Percentiles rank a stretch among this genome's conserved stretches.
These are phyloP conservation scores for Diaporthe sp. DNA, from an alignment of 2,329 filamentous ascomycete genomes.

Conservation along the genomic window DNA sequence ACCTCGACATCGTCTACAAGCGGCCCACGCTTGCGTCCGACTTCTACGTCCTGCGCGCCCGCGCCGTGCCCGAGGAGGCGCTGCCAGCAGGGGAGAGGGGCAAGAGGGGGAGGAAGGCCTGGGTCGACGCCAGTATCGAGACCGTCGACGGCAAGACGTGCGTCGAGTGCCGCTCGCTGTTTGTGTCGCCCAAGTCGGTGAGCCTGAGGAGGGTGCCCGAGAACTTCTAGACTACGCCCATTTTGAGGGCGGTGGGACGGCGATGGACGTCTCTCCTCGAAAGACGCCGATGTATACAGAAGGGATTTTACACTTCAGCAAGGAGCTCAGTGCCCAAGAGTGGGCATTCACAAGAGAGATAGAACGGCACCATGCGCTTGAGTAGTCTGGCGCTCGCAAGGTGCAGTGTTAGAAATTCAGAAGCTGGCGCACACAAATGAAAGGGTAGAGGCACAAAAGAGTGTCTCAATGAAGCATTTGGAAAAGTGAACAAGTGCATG, in stretches of 20 bases:
- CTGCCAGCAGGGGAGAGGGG: conserved; percentile 41
- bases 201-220: conserved; percentile 51
- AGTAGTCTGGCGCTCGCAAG: neutral
- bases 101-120: conserved; percentile 59
- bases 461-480: too few relatives aligned
- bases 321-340: neutral
- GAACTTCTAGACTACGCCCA: conserved; percentile 46
- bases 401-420: neutral
- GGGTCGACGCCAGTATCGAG: conserved; percentile 65
- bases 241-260: neutral
- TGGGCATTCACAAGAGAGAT: neutral
- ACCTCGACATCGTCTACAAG: conserved; percentile 70
- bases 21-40: conserved; percentile 67
- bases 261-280: neutral
- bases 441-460: neutral
- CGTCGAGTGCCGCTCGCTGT: conserved; percentile 68
- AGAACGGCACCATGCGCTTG: too few relatives aligned
- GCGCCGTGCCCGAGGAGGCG: conserved; percentile 50
- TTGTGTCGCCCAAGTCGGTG: conserved; percentile 66
- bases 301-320: too few relatives aligned
- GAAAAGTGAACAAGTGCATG: neutral
- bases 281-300: neutral
- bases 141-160: conserved; percentile 64
- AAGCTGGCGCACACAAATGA: neutral
- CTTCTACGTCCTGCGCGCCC: conserved; percentile 71